phyloP scores from a whole-genome alignment of 345 rosid species.

The Viola odorata region DNA sequence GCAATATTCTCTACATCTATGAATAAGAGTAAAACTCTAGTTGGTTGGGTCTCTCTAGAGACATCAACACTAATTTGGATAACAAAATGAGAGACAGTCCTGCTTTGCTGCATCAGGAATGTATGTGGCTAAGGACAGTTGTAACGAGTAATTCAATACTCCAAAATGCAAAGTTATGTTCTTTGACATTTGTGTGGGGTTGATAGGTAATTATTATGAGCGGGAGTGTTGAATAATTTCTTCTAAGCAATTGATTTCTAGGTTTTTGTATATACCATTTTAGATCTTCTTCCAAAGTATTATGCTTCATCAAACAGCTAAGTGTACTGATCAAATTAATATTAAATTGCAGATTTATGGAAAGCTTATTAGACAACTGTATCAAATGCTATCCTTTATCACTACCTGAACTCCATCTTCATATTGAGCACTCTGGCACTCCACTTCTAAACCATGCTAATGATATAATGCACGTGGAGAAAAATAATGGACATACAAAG shows the following conservation, averaged over 20 bases:
- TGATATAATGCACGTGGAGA: conserved; percentile 27
- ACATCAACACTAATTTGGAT: no score
- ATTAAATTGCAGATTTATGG: conserved; percentile 55
- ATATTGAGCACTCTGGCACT: conserved; percentile 38
- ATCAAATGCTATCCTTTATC: conserved; percentile 46
- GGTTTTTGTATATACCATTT: neutral
- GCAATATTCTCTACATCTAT: neutral
- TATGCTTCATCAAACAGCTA: neutral
- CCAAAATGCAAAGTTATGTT: no score
- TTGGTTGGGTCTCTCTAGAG: neutral
- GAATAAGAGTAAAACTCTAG: neutral
- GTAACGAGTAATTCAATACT: no score
- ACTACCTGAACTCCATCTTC: conserved; percentile 61
- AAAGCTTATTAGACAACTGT: conserved; percentile 57
- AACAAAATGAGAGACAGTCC: no score
- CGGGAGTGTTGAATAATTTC: no score
- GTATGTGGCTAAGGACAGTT: no score
- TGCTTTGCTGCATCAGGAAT: no score
- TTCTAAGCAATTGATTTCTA: neutral
- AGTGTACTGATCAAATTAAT: conserved; percentile 20
- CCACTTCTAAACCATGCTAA: conserved; percentile 29
- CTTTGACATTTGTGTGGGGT: no score
- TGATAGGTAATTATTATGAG: no score
- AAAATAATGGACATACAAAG: conserved; percentile 37
- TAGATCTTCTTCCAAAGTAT: conserved; percentile 4